These are phyloP conservation scores for Candida sanyaensis DNA, from an alignment of 1,139 yeast genomes.

Conservation along the genomic window DNA sequence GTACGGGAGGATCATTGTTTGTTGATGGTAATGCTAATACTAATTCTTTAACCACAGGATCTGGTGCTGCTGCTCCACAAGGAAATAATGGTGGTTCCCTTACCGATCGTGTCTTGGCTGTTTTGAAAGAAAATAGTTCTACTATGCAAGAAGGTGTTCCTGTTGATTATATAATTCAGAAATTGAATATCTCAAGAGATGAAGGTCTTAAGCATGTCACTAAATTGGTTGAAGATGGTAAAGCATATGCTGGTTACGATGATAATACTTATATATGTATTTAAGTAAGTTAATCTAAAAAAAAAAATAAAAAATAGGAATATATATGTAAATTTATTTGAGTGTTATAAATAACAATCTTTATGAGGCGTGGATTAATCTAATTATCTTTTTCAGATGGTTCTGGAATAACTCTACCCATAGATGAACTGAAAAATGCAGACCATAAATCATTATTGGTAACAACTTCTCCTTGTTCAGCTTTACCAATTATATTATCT, in stretches of 20 bases:
- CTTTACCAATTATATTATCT: constrained; percentile 41
- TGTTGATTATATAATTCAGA: constrained; percentile 57
- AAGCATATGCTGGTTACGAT: constrained; percentile 66
- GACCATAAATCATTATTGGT: constrained; percentile 59
- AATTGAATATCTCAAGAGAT: constrained; percentile 49
- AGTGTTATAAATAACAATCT: background rate
- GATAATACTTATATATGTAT: constrained; percentile 61
- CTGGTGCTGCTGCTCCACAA: background rate
- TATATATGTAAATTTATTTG: background rate
- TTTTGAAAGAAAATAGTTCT: constrained; percentile 51
- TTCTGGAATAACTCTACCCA: background rate
- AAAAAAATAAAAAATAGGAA: no score
- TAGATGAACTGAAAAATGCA: constrained; percentile 49
- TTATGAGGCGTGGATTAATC: no score
- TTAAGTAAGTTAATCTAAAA: constrained; percentile 17
- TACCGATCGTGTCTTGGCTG: constrained; percentile 47
- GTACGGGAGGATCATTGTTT: constrained; percentile 31
- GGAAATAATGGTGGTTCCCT: constrained; percentile 25
- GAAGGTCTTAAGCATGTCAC: constrained; percentile 52
- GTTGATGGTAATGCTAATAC: constrained; percentile 29
- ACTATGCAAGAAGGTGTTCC: constrained; percentile 78
- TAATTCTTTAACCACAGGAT: background rate
- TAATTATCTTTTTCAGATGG: background rate
- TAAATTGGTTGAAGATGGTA: constrained; percentile 63
- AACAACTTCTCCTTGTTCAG: constrained; percentile 57